Conservation (phyloP, 768 basidiomycete genomes). For the Boletus patriciae region DNA sequence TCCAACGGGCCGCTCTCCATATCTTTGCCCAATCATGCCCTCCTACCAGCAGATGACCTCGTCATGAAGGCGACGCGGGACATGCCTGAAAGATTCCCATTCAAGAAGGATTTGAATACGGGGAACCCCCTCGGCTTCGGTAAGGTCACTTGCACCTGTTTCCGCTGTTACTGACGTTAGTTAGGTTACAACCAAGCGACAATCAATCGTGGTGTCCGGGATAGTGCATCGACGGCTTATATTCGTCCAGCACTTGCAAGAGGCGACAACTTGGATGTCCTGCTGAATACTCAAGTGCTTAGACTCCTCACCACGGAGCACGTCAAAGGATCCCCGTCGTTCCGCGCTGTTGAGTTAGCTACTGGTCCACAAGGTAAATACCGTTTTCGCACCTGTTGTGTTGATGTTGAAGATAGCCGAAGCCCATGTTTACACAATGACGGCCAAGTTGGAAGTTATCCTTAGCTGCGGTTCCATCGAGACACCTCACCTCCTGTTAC, state of each 20-base stretch:
- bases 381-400: neutral
- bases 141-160: neutral
- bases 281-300: neutral
- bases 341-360: too few relatives aligned
- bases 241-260: neutral
- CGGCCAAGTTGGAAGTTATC: neutral
- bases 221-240: neutral
- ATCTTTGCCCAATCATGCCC: neutral
- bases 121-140: neutral
- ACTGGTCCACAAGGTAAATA: too few relatives aligned
- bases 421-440: neutral
- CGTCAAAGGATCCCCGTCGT: neutral
- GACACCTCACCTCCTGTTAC: neutral
- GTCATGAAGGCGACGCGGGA: neutral
- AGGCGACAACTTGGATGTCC: neutral
- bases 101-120: neutral
- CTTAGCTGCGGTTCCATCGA: neutral
- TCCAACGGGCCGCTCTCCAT: neutral
- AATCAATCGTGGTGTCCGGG: neutral
- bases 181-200: neutral
- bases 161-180: neutral
- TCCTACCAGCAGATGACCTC: neutral
- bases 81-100: neutral
- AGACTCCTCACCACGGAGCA: neutral
- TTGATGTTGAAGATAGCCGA: neutral